Conservation (phyloP, 495 filamentous ascomycete genomes). For the Lindgomyces ingoldianus region DNA sequence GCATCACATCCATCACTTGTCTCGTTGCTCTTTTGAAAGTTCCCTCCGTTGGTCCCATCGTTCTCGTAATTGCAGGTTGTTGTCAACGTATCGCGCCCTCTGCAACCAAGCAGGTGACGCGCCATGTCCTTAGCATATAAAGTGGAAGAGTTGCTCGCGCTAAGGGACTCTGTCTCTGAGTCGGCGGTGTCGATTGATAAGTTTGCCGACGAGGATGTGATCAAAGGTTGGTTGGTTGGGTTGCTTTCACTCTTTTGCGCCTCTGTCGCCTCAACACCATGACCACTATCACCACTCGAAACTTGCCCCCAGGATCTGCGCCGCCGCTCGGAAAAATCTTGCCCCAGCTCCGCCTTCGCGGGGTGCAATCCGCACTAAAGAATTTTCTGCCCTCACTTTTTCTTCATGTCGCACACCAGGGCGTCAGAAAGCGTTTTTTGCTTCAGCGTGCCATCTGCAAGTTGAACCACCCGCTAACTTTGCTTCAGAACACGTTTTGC, state of each 20-base stretch:
- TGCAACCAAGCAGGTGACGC: background rate
- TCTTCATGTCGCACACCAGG: too few relatives aligned
- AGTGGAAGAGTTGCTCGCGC: slow-evolving; percentile 40
- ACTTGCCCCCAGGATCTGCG: background rate
- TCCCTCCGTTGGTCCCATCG: background rate
- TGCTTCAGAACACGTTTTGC: slow-evolving; percentile 37
- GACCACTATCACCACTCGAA: background rate
- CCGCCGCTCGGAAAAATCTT: background rate
- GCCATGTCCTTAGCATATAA: slow-evolving; percentile 35
- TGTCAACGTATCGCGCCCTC: background rate
- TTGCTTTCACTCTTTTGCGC: background rate
- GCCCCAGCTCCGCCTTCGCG: background rate
- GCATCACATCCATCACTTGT: slow-evolving; percentile 33
- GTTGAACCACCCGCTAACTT: background rate
- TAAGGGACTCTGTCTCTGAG: slow-evolving; percentile 42
- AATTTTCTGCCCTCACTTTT: too few relatives aligned
- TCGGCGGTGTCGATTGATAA: slow-evolving; percentile 54
- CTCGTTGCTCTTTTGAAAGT: slow-evolving; percentile 16
- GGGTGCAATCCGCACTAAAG: too few relatives aligned
- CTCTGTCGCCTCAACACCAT: background rate
- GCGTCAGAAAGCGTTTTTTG: too few relatives aligned
- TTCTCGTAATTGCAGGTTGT: background rate
- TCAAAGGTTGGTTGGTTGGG: slow-evolving; percentile 47
- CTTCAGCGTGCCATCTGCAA: too few relatives aligned
- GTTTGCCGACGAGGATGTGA: slow-evolving; percentile 73